phyloP scores from a whole-genome alignment of 495 filamentous ascomycete genomes.

The Talaromyces wortmannii region DNA sequence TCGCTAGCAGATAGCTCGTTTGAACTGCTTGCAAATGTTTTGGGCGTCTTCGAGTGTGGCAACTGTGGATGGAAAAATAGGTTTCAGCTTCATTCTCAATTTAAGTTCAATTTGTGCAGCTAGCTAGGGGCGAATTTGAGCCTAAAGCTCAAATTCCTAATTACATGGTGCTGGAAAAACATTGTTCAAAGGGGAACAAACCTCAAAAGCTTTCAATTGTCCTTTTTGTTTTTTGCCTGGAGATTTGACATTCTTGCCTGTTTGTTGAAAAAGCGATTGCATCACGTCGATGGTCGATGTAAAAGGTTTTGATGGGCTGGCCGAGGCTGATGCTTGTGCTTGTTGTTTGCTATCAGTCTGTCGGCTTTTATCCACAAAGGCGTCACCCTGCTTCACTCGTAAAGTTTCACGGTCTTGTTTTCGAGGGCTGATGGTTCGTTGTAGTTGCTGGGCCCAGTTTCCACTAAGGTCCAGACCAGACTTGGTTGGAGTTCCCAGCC shows the following conservation, averaged over 20 bases:
- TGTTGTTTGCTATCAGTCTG: constrained; percentile 19
- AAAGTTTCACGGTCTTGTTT: constrained; percentile 73
- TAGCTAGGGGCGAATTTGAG: constrained; percentile 7
- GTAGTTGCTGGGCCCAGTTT: constrained; percentile 88
- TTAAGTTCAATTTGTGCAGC: constrained; percentile 12
- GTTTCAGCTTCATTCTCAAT: constrained; percentile 34
- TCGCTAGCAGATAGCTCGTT: constrained; percentile 52
- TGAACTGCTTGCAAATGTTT: constrained; percentile 51
- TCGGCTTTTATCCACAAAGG: constrained; percentile 35
- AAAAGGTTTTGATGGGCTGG: constrained; percentile 48
- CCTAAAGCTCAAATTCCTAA: constrained; percentile 4
- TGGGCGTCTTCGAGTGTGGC: constrained; percentile 74
- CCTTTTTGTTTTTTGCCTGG: constrained; percentile 31
- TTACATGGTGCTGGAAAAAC: constrained; percentile 10
- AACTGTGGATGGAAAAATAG: constrained; percentile 55
- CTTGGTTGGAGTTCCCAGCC: constrained; percentile 51
- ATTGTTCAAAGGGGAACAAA: constrained; percentile 47
- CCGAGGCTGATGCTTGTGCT: constrained; percentile 16
- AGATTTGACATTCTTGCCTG: constrained; percentile 28
- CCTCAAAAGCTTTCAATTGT: constrained; percentile 61
- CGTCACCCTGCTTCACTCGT: constrained; percentile 49
- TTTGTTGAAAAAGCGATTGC: constrained; percentile 72
- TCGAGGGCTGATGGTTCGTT: constrained; percentile 83
- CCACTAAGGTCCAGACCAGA: constrained; percentile 48
- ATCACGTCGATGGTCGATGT: constrained; percentile 81